Evolutionary conservation across 108 stramenopile species (phyloP), one percentile per base, ranked within the genome.

Genomic region (Asterionellopsis glacialis): DNA sequence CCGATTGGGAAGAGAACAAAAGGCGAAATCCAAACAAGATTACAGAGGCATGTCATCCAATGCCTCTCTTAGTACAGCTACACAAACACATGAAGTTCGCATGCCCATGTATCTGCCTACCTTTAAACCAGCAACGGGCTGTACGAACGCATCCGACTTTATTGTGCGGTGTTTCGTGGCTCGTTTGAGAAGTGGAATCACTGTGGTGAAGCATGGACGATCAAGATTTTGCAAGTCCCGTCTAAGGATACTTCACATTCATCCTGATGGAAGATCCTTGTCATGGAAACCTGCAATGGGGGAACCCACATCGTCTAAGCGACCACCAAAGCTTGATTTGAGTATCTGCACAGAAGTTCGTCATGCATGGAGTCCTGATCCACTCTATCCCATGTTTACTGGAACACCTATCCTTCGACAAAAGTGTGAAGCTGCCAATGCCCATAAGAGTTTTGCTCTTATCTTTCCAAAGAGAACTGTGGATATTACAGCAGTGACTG

Each of bases 151-250:
- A n/a, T 84, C 83, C 10, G 92, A 93, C 64, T 93, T 93, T 64
- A 83, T 93, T 51, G 92, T 93, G n/a, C 88, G 92, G 1, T 93
- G 92, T 69, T 93, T 93, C 71, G 88, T 88, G 16, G 92, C 92
- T 10, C 72, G 92, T 6, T 60, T 93, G 42, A 70, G 92, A 45
- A 74, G 76, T 5, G 92, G 92, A 3, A 88, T 93, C 48, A 93
- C 88, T 0, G 92, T 93, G 12, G 92, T 93, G 24, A 93, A 93
- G 69, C 92, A 93, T 64, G 88, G 92, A 1, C 67, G 92, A 38
- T 80, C 81, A 2, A 68, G 92, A 48, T 93, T 88, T 88, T 93
- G 92, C 79, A 93, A 93, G 52, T 87, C 85, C 5, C 82, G 92
- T 33, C 67, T 93, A 22, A 80, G 92, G 5, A 71, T 90, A 44